Base-by-base conservation (phyloP, 2,329 filamentous ascomycete species). In the Aspergillus versicolor region DNA sequence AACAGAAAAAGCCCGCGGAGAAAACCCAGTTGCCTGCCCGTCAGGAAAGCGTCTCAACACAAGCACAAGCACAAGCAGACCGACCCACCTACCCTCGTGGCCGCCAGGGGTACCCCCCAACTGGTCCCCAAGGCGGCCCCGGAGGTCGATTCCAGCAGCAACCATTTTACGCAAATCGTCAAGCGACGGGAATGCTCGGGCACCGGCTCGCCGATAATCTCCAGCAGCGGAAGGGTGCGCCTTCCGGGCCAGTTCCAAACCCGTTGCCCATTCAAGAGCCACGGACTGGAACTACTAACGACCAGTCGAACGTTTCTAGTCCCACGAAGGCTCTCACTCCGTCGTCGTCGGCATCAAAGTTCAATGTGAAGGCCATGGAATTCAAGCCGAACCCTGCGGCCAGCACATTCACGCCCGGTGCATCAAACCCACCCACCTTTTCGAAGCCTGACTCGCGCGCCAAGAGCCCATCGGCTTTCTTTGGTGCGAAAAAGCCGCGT, bases 301-400 rank as follows among this genome's bases (percentile, higher is more conserved):
- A 77, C 75, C 80, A 67, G 78, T 83, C 65, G 78, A 66, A 67
- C 41, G 60, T 77, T 27, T 72, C 72, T 17, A 78, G 74, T 62
- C 75, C 77, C 24, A 70, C 65, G 42, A 78, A 79, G 60, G 72
- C 77, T 32, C 80, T 82, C 58, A 83, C 82, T 34, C 82, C 84
- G 9, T 77, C 76, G 1, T 84, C 84, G 5, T 79, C 77, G 17
- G 69, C 72, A 1, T 80, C 82, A 4, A 80, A 81, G 58, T 82
- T 88, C 71, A 87, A 87, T 61, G 84, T 83, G 37, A 82, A 81
- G 52, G 86, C 85, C 1, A 76, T 82, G 69, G 92, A 96, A 67
- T 97, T 97, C 76, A 87, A 89, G 62, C 94, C 93, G 17, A 95
- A 88, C 66, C 87, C 90, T 4, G 88, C 88, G 60, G 92, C 92